Conservation (phyloP, 2,329 filamentous ascomycete genomes). For the Cytospora piceicola region DNA sequence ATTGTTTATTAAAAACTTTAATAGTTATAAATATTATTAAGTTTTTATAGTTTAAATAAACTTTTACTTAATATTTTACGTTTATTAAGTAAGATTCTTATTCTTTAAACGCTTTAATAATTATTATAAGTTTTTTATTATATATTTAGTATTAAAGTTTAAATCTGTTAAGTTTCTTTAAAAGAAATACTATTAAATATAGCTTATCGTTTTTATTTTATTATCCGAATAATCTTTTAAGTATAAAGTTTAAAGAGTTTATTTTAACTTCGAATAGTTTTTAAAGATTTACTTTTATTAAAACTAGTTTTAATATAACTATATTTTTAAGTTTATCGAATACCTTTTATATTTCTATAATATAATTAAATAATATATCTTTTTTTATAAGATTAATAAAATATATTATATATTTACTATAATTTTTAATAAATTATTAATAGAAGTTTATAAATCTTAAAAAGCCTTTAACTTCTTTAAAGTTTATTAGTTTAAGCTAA, state of each 20-base stretch:
- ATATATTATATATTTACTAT: neutral
- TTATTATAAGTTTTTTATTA: neutral
- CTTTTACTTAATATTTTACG: neutral
- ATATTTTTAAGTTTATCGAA: neutral
- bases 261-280: neutral
- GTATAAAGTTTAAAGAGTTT: neutral
- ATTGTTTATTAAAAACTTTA: no score
- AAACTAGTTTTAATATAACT: neutral
- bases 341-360: neutral
- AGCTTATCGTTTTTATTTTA: neutral
- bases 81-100: neutral
- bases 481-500: slow-evolving; percentile 1
- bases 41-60: neutral
- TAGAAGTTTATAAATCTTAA: slow-evolving; percentile 18
- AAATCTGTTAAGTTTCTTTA: neutral
- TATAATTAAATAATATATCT: neutral
- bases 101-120: slow-evolving; percentile 4
- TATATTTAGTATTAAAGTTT: neutral
- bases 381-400: slow-evolving; percentile 1
- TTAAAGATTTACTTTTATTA: neutral
- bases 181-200: slow-evolving; percentile 1
- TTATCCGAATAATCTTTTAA: neutral
- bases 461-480: neutral
- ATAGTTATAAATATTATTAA: neutral
- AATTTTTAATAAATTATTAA: slow-evolving; percentile 9